These are phyloP conservation scores for Ophiostoma sp. DNA, from an alignment of 2,329 filamentous ascomycete species.

Conservation along the genomic window DNA sequence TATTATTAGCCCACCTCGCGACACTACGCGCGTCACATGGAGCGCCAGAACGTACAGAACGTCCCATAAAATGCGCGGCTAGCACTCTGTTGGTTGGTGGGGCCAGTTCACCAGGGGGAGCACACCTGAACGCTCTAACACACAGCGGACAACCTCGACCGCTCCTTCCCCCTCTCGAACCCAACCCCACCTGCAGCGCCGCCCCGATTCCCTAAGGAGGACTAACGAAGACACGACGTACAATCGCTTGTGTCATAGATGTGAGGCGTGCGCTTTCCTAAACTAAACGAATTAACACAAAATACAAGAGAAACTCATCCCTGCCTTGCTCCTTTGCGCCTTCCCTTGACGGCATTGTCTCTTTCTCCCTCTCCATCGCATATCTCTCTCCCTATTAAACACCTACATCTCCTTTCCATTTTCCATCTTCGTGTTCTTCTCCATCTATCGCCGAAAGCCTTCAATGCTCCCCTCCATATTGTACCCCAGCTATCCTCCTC, in stretches of 20 bases:
- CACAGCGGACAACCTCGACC: not conserved
- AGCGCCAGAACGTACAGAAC: not conserved
- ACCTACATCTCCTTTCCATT: not conserved
- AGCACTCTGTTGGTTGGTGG: not conserved
- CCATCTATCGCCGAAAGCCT: not conserved
- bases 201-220: not conserved
- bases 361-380: not conserved
- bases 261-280: not conserved
- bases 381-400: not conserved
- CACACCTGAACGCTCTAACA: not conserved
- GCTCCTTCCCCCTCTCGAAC: constrained; percentile 16
- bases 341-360: not conserved
- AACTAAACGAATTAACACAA: not conserved
- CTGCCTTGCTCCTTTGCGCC: not conserved
- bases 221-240: constrained; percentile 9
- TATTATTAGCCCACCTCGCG: constrained; percentile 19
- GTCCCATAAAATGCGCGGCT: constrained; percentile 11
- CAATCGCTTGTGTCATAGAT: constrained; percentile 16
- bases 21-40: constrained; percentile 13
- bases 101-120: constrained; percentile 4
- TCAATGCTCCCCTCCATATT: constrained; percentile 11
- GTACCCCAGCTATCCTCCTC: not conserved
- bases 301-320: constrained; percentile 6
- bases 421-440: not conserved
- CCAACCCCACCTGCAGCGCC: constrained; percentile 16